A percentile compares a stretch with the other conserved stretches of the same genome.
phyloP scores from a whole-genome alignment of 345 rosid species.

The Luvunga scandens region DNA sequence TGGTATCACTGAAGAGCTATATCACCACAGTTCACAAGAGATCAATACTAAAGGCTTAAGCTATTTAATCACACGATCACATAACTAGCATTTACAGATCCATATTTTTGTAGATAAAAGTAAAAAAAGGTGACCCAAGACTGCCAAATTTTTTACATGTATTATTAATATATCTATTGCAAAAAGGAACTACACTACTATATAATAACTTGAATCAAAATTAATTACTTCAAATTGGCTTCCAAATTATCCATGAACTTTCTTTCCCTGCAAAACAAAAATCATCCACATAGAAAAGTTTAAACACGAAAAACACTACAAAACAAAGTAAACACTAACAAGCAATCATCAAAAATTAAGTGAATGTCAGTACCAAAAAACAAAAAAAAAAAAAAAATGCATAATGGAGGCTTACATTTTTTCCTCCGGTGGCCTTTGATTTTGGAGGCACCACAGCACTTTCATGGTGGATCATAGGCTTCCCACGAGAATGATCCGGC shows the following conservation, averaged over 20 bases:
- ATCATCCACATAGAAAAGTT: neutral
- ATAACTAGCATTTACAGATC: constrained; percentile 6
- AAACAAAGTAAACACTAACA: neutral
- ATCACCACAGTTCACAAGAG: too few species aligned
- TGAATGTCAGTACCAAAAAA: too few species aligned
- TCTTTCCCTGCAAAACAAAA: constrained; percentile 26
- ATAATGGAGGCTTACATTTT: constrained; percentile 11
- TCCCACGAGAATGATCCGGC: constrained; percentile 33
- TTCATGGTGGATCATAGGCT: constrained; percentile 17
- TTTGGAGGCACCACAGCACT: neutral
- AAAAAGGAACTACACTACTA: neutral
- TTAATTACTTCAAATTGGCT: neutral
- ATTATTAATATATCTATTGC: neutral
- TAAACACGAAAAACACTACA: neutral
- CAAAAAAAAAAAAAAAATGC: too few species aligned
- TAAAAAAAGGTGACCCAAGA: neutral
- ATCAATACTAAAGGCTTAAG: too few species aligned
- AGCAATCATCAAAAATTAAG: neutral
- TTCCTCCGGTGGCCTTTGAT: constrained; percentile 8
- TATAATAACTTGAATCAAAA: neutral
- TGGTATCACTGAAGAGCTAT: too few species aligned
- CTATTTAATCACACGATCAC: neutral
- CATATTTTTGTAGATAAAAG: neutral
- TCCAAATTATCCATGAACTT: constrained; percentile 20
- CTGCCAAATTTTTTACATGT: neutral